Conservation (phyloP, 805 yeast genomes). For the Tetrapisispora pingtungensis region DNA sequence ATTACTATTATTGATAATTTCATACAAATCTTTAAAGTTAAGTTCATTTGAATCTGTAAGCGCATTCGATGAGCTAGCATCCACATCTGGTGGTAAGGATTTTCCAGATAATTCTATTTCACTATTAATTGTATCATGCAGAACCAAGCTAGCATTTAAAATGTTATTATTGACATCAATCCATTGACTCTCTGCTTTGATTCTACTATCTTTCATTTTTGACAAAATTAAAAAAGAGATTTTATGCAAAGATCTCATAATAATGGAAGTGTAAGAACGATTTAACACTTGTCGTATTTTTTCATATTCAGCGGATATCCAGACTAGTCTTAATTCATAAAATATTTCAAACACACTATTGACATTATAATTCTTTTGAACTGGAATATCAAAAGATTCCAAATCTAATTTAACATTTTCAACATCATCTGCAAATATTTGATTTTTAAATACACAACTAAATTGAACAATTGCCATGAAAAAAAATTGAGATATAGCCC, state of each 20-base stretch:
- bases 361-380: background rate
- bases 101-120: background rate
- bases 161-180: background rate
- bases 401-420: conserved; percentile 2
- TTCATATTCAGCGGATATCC: background rate
- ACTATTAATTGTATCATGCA: background rate
- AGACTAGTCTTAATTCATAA: conserved; percentile 2
- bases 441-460: conserved; percentile 7
- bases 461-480: conserved; percentile 9
- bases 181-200: conserved; percentile 7
- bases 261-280: conserved; percentile 5
- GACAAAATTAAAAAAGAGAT: conserved; percentile 6
- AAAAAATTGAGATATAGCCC: conserved; percentile 9
- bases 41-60: no score
- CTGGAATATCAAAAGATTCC: conserved; percentile 4
- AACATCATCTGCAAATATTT: conserved; percentile 1
- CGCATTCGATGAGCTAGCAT: no score
- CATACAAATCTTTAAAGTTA: background rate
- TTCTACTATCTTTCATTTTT: conserved; percentile 8
- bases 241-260: conserved; percentile 5
- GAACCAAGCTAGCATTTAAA: background rate
- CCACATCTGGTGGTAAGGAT: background rate
- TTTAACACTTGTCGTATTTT: background rate
- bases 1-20: background rate
- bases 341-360: conserved; percentile 7